Evolutionary conservation across 2,329 filamentous ascomycete species (phyloP), one percentile per base, ranked within the genome.

Genomic region (Colletotrichum sp.): DNA sequence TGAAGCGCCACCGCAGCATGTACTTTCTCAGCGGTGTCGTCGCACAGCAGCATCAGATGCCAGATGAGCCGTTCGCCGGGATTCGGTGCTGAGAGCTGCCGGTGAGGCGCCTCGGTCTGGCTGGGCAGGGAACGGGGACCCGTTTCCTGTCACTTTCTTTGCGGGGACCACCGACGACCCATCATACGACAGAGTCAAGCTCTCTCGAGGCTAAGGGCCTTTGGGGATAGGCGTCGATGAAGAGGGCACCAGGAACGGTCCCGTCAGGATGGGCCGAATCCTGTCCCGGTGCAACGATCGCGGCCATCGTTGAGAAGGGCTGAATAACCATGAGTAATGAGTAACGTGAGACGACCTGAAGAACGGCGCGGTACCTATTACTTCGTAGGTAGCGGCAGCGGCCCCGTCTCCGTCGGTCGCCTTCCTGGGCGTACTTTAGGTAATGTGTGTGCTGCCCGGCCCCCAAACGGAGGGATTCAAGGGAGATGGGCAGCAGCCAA

Each of bases 21-120:
- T 63, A 30, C 36, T 18, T 69, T 39, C 39, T 64, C 28, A 65
- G 32, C 59, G 70, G 26, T 65, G 28, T 34, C n/a, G 64, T 76
- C 44, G 34, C 64, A 74, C 70, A 34, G 55, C 26, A 62, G 44
- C 74, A 69, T 68, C 74, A 73, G 70, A 64, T 55, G 72, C 55
- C 52, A 62, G 59, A 71, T 74, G 49, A 69, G 70, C 39, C 34
- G 57, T 73, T 69, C 34, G 64, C 69, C 64, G 70, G 74, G 52
- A 36, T 59, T 73, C 64, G 74, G 70, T 59, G 55, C 44, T 69
- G 55, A 65, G 13, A 26, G 39, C 30, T 36, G 44, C 70, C 74
- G 70, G 70, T 76, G 63, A 76, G 64, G 44, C 49, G 28, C 44
- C 70, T 73, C 70, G 74, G 70, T 76, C 70, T 69, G 59, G 30